A percentile compares a stretch with the other conserved stretches of the same genome.
These are phyloP conservation scores for Geotrichum aggregatum DNA, from an alignment of 1,139 yeast species.

Conservation along the genomic window DNA sequence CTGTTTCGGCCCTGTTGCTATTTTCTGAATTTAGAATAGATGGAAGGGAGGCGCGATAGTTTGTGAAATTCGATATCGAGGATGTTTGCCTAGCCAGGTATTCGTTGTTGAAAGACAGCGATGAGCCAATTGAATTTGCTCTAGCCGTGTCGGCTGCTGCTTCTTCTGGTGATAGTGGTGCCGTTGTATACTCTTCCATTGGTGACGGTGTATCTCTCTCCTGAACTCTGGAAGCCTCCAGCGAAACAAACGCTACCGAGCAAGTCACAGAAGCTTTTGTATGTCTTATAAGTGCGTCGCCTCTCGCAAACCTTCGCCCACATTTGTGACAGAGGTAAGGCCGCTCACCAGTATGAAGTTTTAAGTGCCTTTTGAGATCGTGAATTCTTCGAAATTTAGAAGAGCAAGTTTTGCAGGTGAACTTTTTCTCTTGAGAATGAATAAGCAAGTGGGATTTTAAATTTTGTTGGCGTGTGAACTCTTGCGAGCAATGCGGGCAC, in stretches of 20 bases:
- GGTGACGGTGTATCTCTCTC: not conserved
- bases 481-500: slow-evolving; percentile 20
- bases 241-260: slow-evolving; percentile 8
- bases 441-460: slow-evolving; percentile 16
- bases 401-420: slow-evolving; percentile 59
- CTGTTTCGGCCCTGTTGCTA: not conserved
- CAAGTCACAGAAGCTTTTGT: slow-evolving; percentile 41
- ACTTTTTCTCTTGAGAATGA: slow-evolving; percentile 49
- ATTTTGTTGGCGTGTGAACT: slow-evolving; percentile 20
- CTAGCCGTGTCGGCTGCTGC: not conserved
- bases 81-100: not conserved
- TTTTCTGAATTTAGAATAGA: not conserved
- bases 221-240: not conserved
- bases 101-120: not conserved
- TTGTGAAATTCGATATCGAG: not conserved
- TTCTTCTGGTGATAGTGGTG: not conserved
- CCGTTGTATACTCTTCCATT: too few species aligned
- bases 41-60: not conserved
- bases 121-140: not conserved
- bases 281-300: slow-evolving; percentile 71
- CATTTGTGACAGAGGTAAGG: slow-evolving; percentile 63
- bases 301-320: slow-evolving; percentile 65
- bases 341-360: slow-evolving; percentile 71
- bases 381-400: slow-evolving; percentile 66
- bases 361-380: slow-evolving; percentile 71